Evolutionary conservation across 2,329 filamentous ascomycete species (phyloP).

Genomic region (Aspergillus sp.): DNA sequence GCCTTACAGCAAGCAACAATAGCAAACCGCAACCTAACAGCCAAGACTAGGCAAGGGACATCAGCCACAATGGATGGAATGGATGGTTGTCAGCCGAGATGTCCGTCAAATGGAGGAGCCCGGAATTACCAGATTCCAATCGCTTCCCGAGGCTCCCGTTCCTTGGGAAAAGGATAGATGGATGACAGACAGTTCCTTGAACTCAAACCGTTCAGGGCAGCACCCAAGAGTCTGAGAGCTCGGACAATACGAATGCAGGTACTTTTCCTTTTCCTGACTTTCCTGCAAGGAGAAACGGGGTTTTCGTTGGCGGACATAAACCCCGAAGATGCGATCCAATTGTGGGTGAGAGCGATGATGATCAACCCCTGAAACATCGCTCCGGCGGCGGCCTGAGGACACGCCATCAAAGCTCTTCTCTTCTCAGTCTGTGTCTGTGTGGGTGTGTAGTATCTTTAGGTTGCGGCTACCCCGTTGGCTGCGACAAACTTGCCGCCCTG

Average conservation of each 20-base stretch:
- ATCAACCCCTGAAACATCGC: conserved; percentile 14
- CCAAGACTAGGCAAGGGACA: background rate
- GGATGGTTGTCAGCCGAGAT: background rate
- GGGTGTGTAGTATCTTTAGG: conserved; percentile 1
- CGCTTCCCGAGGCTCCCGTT: background rate
- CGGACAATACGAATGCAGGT: conserved; percentile 1
- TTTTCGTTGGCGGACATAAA: conserved; percentile 11
- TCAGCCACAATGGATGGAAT: background rate
- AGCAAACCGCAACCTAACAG: background rate
- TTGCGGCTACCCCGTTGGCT: conserved; percentile 3
- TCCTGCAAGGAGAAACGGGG: conserved; percentile 20
- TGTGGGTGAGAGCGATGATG: background rate
- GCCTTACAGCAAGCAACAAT: too few relatives aligned
- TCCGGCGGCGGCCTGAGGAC: background rate
- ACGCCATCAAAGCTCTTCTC: background rate
- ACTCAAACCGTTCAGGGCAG: conserved; percentile 1
- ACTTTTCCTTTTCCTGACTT: background rate
- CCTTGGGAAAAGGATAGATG: background rate
- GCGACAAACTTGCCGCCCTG: conserved; percentile 1
- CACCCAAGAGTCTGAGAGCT: background rate
- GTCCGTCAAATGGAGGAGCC: background rate
- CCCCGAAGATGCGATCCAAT: conserved; percentile 7
- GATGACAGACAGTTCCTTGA: background rate
- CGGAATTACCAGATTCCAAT: background rate
- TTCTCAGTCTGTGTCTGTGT: too few relatives aligned